Evolutionary conservation across 1,284 basidiomycete species (phyloP), one percentile per base, ranked within the genome.

Genomic region (Pholiota adiposa): DNA sequence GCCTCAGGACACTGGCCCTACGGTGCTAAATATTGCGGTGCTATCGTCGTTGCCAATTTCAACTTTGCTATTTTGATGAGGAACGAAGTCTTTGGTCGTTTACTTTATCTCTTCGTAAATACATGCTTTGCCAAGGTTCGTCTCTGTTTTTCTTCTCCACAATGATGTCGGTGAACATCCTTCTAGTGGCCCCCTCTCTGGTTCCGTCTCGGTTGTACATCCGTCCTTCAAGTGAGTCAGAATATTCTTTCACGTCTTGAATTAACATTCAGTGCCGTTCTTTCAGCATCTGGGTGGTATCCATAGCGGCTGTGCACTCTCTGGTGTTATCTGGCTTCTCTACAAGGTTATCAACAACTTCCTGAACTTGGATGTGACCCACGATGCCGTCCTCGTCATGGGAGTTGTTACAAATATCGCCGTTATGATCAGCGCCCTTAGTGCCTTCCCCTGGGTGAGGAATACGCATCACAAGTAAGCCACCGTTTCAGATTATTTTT

Each of bases 401-500:
- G 88, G 88, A 48, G 74, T 88, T 34, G 62, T 87, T 23, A 86
- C 87, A 2, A 84, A 84, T 62, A 54, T 84, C 3, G 74, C 84
- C 3, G 72, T 84, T 40, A 79, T 85, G 54, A 70, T 89, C 61
- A 81, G 77, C 49, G 85, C 86, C 16, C 69, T 84, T 34, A 82
- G 84, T 60, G 86, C 88, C 5, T 81, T 90, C 67, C 89, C 89
- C 23, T 88, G 87, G 84, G 82, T 92, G 46, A 79, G 90, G 59
- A 91, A 90, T 67, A 84, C 82, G 2, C 86, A 90, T 67, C 89
- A 92, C 77, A 91, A 92, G 88, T 90, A 70, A 69, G 84, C 74
- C 49, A 14, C 46, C 46, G 27, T 33, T 16, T 16, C 21, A n/a
- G 34, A 34, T 56, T 34, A 65, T 29, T 69, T 54, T 40, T 49